phyloP scores from a whole-genome alignment of 2,329 filamentous ascomycete species.

The Lasiodiplodia sp. region DNA sequence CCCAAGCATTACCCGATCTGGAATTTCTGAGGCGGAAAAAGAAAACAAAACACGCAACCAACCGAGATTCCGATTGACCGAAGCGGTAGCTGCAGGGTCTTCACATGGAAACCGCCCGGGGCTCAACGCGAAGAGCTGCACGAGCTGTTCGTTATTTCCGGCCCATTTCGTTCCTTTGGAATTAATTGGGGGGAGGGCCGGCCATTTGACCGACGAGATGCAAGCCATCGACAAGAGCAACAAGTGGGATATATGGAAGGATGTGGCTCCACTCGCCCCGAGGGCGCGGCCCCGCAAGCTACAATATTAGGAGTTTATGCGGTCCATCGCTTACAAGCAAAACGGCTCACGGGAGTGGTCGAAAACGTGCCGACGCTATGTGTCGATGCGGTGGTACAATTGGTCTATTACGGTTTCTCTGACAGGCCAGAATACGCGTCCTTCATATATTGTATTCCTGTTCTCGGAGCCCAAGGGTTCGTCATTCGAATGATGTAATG shows the following conservation, averaged over 20 bases:
- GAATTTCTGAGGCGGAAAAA: background rate
- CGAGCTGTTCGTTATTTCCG: background rate
- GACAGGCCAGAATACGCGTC: background rate
- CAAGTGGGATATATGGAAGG: background rate
- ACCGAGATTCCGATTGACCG: background rate
- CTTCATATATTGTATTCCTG: background rate
- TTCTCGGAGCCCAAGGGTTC: too few relatives aligned
- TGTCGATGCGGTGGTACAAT: background rate
- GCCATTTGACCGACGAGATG: background rate
- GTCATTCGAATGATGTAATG: slow-evolving; percentile 1
- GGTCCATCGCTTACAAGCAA: background rate
- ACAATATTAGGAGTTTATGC: background rate
- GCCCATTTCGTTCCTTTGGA: background rate
- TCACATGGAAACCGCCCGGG: background rate
- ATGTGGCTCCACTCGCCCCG: background rate
- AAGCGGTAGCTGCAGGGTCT: background rate
- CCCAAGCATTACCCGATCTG: slow-evolving; percentile 1
- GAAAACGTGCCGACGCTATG: background rate
- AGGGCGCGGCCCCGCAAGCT: background rate
- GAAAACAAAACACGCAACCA: background rate
- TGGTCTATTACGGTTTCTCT: background rate
- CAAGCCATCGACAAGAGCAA: background rate
- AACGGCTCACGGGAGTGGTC: background rate
- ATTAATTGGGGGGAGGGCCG: background rate
- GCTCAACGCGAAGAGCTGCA: background rate